Evolutionary conservation across 805 yeast species (phyloP), one percentile per base, ranked within the genome.

Genomic region (Candida corydali): DNA sequence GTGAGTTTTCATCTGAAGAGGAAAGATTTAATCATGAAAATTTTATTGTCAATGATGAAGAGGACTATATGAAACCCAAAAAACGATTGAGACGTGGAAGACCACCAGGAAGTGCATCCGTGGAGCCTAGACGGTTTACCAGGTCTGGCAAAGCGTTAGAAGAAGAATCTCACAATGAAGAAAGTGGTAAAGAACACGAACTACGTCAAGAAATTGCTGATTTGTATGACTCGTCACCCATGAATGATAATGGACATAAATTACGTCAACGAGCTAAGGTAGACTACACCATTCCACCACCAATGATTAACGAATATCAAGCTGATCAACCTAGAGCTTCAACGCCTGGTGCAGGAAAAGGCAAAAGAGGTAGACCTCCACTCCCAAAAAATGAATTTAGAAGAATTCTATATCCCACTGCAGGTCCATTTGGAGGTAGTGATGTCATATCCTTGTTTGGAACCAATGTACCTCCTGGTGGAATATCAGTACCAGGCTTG

Each of bases 341-440:
- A 12, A 36, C 50, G 0, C 50, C 51, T 2, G n/a, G n/a, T n/a
- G 34, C 37, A 7, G 17, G 33, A 4, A 59, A 61, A 20, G 62
- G 71, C 12, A 65, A 71, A 45, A 48, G 63, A 29, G 57, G 70
- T 27, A 59, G 63, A n/a, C 60, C 69, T 14, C 52, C 61, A 5
- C 54, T 66, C 12, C 53, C 52, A 36, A 76, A 75, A 29, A 75
- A 72, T 18, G 73, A 66, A 28, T 63, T 57, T 37, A 55, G 83
- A 27, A 73, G 88, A 51, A 73, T 95, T 27, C 63, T 93, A 26
- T 89, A 85, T 52, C 95, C 96, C 5, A 91, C 96, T 0, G 87
- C 88, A 11, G 98, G 98, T 0, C 98, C 98, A 1, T 91, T 91
- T 68, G 98, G 98, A 19, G 98, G 98, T 16, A 82, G 91, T 42